Conservation (phyloP, 768 basidiomycete genomes). For the Gloeophyllum trabeum region DNA sequence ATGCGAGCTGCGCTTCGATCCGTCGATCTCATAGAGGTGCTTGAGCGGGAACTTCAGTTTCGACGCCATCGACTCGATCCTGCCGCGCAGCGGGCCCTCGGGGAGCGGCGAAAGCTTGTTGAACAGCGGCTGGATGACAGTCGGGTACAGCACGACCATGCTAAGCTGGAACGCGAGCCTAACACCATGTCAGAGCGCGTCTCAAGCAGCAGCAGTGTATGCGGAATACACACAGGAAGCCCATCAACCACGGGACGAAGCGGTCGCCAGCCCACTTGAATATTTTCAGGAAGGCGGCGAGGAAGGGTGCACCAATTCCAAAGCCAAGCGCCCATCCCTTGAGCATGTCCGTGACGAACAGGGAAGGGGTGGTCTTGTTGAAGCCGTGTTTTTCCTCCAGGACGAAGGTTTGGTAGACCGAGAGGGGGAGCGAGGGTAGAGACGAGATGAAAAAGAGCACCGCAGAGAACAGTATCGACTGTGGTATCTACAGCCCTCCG, state of each 20-base stretch:
- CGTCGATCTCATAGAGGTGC: slow-evolving; percentile 94
- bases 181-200: slow-evolving; percentile 1
- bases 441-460: slow-evolving; percentile 56
- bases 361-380: slow-evolving; percentile 78
- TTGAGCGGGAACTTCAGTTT: slow-evolving; percentile 90
- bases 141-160: slow-evolving; percentile 78
- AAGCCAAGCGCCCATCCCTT: slow-evolving; percentile 70
- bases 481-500: slow-evolving; percentile 46
- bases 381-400: slow-evolving; percentile 94
- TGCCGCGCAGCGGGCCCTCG: slow-evolving; percentile 60
- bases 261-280: slow-evolving; percentile 90
- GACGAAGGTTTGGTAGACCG: slow-evolving; percentile 83
- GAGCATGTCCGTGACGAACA: slow-evolving; percentile 72
- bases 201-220: background rate
- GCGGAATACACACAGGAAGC: slow-evolving; percentile 57
- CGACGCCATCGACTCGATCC: slow-evolving; percentile 68
- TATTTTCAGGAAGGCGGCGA: slow-evolving; percentile 78
- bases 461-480: slow-evolving; percentile 71
- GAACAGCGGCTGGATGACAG: slow-evolving; percentile 89
- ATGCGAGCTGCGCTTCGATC: slow-evolving; percentile 90
- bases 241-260: slow-evolving; percentile 92
- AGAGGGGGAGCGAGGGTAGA: slow-evolving; percentile 63
- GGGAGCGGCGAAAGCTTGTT: slow-evolving; percentile 90
- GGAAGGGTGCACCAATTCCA: slow-evolving; percentile 72
- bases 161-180: slow-evolving; percentile 76